Evolutionary conservation across 1,284 basidiomycete genomes (phyloP).

Genomic region (Fomitopsis betulina): DNA sequence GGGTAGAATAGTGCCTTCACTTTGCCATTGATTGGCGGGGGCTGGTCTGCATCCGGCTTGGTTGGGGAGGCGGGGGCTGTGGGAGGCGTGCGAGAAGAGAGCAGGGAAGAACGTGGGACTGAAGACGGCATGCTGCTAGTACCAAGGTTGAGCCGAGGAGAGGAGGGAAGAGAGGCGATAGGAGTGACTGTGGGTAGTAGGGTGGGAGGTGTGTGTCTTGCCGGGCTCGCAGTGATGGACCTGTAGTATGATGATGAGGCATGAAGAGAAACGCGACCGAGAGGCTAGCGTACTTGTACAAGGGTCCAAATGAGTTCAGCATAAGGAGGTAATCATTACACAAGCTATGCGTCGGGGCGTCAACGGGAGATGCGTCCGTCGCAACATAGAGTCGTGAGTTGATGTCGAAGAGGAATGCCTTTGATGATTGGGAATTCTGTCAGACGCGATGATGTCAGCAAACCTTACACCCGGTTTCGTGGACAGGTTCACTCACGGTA

Average conservation of each 20-base stretch:
- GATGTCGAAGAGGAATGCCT: conserved; percentile 91
- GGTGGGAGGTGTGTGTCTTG: conserved; percentile 13
- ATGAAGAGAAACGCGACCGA: background rate
- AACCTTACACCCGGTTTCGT: background rate
- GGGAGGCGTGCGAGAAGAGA: conserved; percentile 22
- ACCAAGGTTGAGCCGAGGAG: conserved; percentile 18
- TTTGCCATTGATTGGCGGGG: background rate
- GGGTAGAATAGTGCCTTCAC: conserved; percentile 42
- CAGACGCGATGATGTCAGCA: background rate
- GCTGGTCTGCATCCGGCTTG: background rate
- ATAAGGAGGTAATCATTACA: conserved; percentile 91
- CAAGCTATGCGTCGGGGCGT: conserved; percentile 81
- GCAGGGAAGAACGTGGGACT: conserved; percentile 8
- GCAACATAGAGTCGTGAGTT: conserved; percentile 86
- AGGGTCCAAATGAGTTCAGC: conserved; percentile 78
- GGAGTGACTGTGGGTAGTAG: conserved; percentile 4
- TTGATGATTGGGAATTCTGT: conserved; percentile 86
- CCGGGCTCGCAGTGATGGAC: conserved; percentile 25
- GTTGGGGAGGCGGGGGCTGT: background rate
- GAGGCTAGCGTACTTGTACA: conserved; percentile 62
- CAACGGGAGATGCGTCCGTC: conserved; percentile 90
- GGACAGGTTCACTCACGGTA: conserved; percentile 46
- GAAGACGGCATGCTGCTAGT: background rate
- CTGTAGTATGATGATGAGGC: conserved; percentile 9
- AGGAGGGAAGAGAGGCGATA: conserved; percentile 13